Conservation (phyloP, 805 yeast genomes). For the Gaillardinia entomophila region DNA sequence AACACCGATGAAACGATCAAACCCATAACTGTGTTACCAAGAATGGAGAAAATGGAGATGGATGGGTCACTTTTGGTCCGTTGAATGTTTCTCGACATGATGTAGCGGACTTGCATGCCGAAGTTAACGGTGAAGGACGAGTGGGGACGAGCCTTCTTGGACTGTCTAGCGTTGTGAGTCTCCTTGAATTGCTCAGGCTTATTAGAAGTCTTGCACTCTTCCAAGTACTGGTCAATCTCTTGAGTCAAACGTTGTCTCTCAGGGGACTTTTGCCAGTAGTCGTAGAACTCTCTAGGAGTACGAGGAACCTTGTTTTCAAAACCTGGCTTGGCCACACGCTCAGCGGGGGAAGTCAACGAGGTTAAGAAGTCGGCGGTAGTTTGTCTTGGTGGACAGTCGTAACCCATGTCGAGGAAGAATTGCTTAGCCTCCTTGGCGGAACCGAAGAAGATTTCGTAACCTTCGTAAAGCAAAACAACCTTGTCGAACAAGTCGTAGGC, state of each 20-base stretch:
- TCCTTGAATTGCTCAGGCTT: conserved; percentile 19
- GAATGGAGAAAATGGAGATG: conserved; percentile 33
- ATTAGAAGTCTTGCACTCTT: neutral
- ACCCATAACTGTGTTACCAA: conserved; percentile 49
- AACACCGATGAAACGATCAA: conserved; percentile 53
- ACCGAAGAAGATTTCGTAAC: conserved; percentile 53
- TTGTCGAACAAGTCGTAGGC: conserved; percentile 61
- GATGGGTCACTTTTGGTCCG: conserved; percentile 48
- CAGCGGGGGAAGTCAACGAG: conserved; percentile 48
- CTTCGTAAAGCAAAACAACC: conserved; percentile 53
- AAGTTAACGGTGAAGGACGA: conserved; percentile 54
- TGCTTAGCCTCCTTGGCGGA: conserved; percentile 38
- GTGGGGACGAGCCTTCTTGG: conserved; percentile 37
- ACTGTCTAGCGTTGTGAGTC: conserved; percentile 49
- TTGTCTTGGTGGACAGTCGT: conserved; percentile 49
- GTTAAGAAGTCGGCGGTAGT: conserved; percentile 58
- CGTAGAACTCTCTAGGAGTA: conserved; percentile 9
- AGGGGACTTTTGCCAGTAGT: conserved; percentile 41
- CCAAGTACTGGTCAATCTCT: conserved; percentile 5
- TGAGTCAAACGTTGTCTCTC: conserved; percentile 25
- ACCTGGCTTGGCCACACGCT: conserved; percentile 40
- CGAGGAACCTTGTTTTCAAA: conserved; percentile 45
- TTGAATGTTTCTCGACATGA: conserved; percentile 41
- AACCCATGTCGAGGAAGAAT: conserved; percentile 51
- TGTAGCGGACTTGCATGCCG: conserved; percentile 44